Evolutionary conservation across 352 stramenopile species (phyloP).

Genomic region (Paralagenidium karlingii): DNA sequence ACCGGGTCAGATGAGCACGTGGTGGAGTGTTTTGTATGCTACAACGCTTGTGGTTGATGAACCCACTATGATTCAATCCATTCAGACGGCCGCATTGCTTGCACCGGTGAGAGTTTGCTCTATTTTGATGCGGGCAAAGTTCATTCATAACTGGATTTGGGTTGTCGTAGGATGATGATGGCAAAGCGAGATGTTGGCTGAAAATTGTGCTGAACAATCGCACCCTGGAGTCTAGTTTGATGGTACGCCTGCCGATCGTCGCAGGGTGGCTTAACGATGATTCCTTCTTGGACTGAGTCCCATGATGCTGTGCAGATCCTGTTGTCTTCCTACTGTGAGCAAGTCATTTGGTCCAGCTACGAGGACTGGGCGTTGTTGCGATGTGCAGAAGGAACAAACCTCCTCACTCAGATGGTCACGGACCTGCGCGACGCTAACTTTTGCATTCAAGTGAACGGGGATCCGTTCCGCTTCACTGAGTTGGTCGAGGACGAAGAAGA

Average conservation of each 20-base stretch:
- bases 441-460: slow-evolving; percentile 46
- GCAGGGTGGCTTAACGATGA: no score
- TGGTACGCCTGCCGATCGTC: slow-evolving; percentile 38
- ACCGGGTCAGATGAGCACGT: no score
- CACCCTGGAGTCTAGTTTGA: slow-evolving; percentile 63
- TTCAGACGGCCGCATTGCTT: slow-evolving; percentile 53
- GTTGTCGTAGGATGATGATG: slow-evolving; percentile 36
- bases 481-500: no score
- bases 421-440: slow-evolving; percentile 61
- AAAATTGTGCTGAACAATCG: slow-evolving; percentile 72
- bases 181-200: slow-evolving; percentile 61
- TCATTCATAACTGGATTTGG: no score
- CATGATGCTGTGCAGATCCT: slow-evolving; percentile 58
- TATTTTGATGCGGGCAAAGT: no score
- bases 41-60: slow-evolving; percentile 67
- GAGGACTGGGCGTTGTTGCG: slow-evolving; percentile 75
- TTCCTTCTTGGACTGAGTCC: no score
- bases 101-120: no score
- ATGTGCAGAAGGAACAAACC: slow-evolving; percentile 37
- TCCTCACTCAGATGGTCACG: slow-evolving; percentile 69
- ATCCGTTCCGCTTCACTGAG: slow-evolving; percentile 22
- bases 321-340: slow-evolving; percentile 57
- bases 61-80: slow-evolving; percentile 43
- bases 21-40: slow-evolving; percentile 62
- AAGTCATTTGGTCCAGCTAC: slow-evolving; percentile 60